Evolutionary conservation across 2,329 filamentous ascomycete species (phyloP).

Genomic region (Fusarium coicis): DNA sequence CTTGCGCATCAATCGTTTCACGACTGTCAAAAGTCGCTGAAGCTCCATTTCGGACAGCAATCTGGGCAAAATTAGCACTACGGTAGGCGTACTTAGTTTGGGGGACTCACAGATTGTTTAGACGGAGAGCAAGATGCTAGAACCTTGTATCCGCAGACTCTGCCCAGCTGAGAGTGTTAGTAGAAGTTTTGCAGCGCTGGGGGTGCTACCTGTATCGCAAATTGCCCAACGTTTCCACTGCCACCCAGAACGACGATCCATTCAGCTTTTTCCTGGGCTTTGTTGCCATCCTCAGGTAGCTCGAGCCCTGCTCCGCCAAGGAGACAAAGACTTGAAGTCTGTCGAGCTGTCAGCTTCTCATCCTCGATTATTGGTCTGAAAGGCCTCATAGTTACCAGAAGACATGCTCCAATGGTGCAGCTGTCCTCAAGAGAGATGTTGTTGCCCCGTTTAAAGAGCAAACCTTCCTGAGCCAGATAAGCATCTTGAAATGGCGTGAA

Average conservation of each 20-base stretch:
- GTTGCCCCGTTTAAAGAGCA: conserved; percentile 46
- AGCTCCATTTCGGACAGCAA: conserved; percentile 45
- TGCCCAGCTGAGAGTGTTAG: conserved; percentile 44
- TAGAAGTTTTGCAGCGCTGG: fast-evolving
- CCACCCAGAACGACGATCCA: conserved; percentile 53
- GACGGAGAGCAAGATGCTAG: conserved; percentile 50
- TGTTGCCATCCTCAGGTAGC: conserved; percentile 32
- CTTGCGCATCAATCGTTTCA: conserved; percentile 44
- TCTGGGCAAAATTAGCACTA: conserved; percentile 18
- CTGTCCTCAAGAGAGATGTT: conserved; percentile 46
- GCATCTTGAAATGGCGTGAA: conserved; percentile 52
- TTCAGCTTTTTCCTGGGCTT: conserved; percentile 40
- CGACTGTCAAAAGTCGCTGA: conserved; percentile 49
- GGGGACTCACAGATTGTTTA: conserved; percentile 38
- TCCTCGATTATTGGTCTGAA: background rate
- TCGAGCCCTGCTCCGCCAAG: conserved; percentile 43
- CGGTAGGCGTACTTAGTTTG: background rate
- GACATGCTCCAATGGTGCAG: conserved; percentile 50
- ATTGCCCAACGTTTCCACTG: conserved; percentile 50
- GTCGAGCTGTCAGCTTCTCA: background rate
- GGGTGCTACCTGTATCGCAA: conserved; percentile 44
- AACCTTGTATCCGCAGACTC: conserved; percentile 51
- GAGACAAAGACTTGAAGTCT: conserved; percentile 49
- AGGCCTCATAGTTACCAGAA: conserved; percentile 42
- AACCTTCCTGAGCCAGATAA: conserved; percentile 51